These are phyloP conservation scores for Thalia dealbata DNA, from an alignment of 176 grass and related monocot species.

Conservation along the genomic window DNA sequence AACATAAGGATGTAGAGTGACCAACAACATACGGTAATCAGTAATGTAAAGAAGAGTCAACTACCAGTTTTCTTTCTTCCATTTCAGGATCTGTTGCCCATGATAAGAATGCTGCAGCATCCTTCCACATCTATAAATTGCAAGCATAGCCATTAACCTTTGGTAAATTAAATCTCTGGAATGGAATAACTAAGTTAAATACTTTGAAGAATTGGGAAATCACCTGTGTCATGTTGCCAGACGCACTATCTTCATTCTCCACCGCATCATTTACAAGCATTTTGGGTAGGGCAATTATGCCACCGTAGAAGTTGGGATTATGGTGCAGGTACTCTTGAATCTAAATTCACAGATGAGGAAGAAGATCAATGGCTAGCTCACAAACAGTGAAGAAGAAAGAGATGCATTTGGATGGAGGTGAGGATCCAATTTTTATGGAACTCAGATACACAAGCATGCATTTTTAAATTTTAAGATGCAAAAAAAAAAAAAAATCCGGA, in stretches of 20 bases:
- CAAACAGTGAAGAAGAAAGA: no score
- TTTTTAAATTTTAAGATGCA: no score
- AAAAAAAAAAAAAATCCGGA: neutral
- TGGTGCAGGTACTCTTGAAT: constrained; percentile 12
- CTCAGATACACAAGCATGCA: no score
- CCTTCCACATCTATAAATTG: neutral
- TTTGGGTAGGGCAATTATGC: neutral
- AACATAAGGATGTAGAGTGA: neutral
- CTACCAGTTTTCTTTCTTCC: neutral
- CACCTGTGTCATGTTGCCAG: neutral
- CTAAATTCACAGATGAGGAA: neutral
- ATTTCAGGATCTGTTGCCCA: neutral
- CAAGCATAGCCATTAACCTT: neutral
- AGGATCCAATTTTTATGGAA: no score
- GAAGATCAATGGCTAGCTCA: no score
- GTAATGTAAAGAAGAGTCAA: neutral
- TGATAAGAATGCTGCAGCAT: neutral
- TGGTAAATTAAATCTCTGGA: neutral
- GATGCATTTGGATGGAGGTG: no score
- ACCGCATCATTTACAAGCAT: neutral
- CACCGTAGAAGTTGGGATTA: constrained; percentile 17
- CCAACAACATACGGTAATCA: neutral
- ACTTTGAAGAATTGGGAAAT: neutral
- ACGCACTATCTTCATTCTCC: neutral
- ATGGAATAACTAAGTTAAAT: neutral